Percentiles rank a stretch among this genome's conserved stretches.
Conservation (phyloP, 352 stramenopile species). For the Halophytophthora polymorphica region DNA sequence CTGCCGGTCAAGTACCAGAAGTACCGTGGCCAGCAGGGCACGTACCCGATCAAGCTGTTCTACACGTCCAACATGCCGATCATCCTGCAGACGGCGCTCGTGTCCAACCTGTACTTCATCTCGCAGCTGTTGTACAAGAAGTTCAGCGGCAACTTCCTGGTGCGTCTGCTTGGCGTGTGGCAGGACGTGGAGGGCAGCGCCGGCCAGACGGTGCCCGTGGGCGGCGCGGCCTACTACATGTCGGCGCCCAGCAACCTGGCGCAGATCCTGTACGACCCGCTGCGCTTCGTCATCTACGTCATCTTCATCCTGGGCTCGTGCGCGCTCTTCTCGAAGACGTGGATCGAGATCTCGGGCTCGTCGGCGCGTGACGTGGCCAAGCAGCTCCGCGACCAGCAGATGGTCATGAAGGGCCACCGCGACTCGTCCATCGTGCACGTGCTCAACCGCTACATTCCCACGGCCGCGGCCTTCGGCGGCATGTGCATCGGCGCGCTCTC, state of each 20-base stretch:
- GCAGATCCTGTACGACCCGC: constrained; percentile 98
- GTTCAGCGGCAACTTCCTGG: constrained; percentile 97
- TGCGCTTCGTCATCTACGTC: constrained; percentile 99
- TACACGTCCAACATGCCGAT: constrained; percentile 99
- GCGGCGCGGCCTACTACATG: constrained; percentile 98
- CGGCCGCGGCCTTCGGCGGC: constrained; percentile 97
- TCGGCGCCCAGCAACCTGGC: constrained; percentile 93
- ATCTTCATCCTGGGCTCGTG: constrained; percentile 98
- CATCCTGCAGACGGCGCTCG: constrained; percentile 98
- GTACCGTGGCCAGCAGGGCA: constrained; percentile 98
- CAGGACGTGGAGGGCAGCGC: constrained; percentile 94
- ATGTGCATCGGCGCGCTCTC: constrained; percentile 99
- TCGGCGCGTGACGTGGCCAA: constrained; percentile 97
- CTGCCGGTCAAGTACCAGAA: constrained; percentile 98
- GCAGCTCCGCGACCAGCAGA: constrained; percentile 98
- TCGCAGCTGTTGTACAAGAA: constrained; percentile 99
- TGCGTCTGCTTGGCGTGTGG: constrained; percentile 98
- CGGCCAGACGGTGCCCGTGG: constrained; percentile 95
- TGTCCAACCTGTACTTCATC: constrained; percentile 99
- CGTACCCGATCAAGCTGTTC: constrained; percentile 99
- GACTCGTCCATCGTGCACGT: constrained; percentile 97
- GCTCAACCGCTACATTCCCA: constrained; percentile 99
- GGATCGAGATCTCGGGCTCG: constrained; percentile 99
- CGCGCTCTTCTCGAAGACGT: constrained; percentile 99
- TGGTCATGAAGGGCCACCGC: constrained; percentile 99